phyloP scores from a whole-genome alignment of 2,329 filamentous ascomycete species.

The Trichoderma sp. region DNA sequence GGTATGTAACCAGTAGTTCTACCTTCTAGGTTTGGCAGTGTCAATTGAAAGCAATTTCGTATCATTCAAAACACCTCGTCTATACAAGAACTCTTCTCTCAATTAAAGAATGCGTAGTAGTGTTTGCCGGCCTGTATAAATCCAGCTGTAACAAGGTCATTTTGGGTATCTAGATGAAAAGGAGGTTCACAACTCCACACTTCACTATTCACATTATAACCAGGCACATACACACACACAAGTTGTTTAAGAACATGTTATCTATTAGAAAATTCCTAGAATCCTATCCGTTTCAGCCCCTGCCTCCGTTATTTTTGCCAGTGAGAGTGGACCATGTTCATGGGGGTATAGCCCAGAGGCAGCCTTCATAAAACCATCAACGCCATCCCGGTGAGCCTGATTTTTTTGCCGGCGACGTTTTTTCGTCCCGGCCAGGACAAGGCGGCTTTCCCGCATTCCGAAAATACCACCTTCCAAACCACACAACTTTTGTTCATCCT shows the following conservation, averaged over 20 bases:
- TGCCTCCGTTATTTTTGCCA: conserved; percentile 38
- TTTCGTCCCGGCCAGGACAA: conserved; percentile 13
- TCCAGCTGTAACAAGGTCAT: background rate
- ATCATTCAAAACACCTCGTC: background rate
- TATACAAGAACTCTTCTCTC: background rate
- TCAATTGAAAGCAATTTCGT: conserved; percentile 4
- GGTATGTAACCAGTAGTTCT: background rate
- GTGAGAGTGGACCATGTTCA: conserved; percentile 37
- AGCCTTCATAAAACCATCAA: conserved; percentile 44
- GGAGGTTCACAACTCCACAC: background rate
- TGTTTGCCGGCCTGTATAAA: background rate
- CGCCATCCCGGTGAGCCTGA: conserved; percentile 39
- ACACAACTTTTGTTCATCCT: conserved; percentile 39
- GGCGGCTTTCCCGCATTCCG: conserved; percentile 13
- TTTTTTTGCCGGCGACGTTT: background rate
- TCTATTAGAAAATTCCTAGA: conserved; percentile 35
- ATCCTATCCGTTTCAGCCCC: conserved; percentile 39
- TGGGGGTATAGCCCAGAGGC: conserved; percentile 45
- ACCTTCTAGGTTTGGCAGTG: conserved; percentile 7
- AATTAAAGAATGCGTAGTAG: background rate
- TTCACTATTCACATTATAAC: background rate
- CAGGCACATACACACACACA: background rate
- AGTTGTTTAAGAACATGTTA: conserved; percentile 29
- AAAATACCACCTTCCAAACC: conserved; percentile 32
- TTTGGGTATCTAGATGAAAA: background rate